Evolutionary conservation across 176 grass and related monocot genomes (phyloP).

Genomic region (Juncus inflexus): DNA sequence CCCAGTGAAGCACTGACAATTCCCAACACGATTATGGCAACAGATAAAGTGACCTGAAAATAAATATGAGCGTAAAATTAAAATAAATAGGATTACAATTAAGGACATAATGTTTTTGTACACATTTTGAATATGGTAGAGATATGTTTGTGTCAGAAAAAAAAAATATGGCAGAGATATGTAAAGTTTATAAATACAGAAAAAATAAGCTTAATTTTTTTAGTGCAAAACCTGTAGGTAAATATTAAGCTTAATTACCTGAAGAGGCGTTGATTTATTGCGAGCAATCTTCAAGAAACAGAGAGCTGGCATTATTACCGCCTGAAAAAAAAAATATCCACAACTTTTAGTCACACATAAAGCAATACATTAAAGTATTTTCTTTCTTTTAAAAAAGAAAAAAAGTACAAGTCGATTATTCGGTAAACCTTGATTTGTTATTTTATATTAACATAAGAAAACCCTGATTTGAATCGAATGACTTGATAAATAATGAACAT

Average conservation of each 20-base stretch:
- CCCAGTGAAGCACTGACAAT: constrained; percentile 39
- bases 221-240: neutral
- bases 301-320: constrained; percentile 75
- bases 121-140: too few species aligned
- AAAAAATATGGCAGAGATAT: too few species aligned
- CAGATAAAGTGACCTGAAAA: constrained; percentile 53
- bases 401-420: too few species aligned
- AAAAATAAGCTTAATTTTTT: neutral
- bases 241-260: constrained; percentile 38
- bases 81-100: neutral
- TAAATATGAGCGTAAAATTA: constrained; percentile 5
- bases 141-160: too few species aligned
- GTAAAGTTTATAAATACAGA: too few species aligned
- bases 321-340: constrained; percentile 30
- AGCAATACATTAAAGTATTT: too few species aligned
- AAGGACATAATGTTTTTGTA: too few species aligned
- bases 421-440: too few species aligned
- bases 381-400: too few species aligned
- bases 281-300: constrained; percentile 80
- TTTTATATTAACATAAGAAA: neutral
- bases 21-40: constrained; percentile 47
- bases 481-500: too few species aligned
- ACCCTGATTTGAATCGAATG: too few species aligned
- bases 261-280: constrained; percentile 58
- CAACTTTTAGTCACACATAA: too few species aligned